Evolutionary conservation across 768 basidiomycete genomes (phyloP).

Genomic region (Boletellus ananiceps): DNA sequence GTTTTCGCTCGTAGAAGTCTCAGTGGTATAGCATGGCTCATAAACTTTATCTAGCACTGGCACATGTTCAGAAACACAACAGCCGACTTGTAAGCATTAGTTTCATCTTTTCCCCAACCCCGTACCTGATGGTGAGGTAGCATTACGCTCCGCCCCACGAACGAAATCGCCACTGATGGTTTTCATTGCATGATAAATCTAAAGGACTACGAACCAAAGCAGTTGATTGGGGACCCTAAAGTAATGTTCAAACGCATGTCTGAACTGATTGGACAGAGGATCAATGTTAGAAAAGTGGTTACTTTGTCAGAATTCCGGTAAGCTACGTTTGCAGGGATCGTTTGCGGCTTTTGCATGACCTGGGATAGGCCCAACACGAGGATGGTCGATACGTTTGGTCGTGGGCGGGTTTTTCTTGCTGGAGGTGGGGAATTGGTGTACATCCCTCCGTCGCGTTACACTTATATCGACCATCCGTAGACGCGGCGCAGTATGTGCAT

Average conservation of each 20-base stretch:
- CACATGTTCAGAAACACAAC: slow-evolving; percentile 16
- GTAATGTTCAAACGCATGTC: slow-evolving; percentile 30
- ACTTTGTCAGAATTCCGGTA: slow-evolving; percentile 29
- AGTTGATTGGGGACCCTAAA: slow-evolving; percentile 21
- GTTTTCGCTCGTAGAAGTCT: background rate
- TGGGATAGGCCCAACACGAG: slow-evolving; percentile 43
- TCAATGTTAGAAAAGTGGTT: slow-evolving; percentile 29
- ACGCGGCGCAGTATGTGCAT: slow-evolving; percentile 39
- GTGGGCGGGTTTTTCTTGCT: slow-evolving; percentile 43
- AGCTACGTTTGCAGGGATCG: slow-evolving; percentile 5
- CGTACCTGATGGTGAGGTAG: background rate
- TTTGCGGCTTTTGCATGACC: slow-evolving; percentile 4
- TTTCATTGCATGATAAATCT: slow-evolving; percentile 12
- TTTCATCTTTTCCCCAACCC: background rate
- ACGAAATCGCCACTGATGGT: slow-evolving; percentile 20
- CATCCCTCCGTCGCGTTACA: background rate
- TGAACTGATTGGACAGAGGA: slow-evolving; percentile 22
- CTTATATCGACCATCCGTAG: slow-evolving; percentile 23
- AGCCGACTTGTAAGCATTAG: slow-evolving; percentile 3
- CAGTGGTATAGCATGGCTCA: no score
- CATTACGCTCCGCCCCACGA: slow-evolving; percentile 10
- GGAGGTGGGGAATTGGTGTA: slow-evolving; percentile 32
- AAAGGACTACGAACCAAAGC: slow-evolving; percentile 8
- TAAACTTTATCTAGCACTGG: slow-evolving; percentile 15
- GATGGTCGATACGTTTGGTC: slow-evolving; percentile 40